phyloP scores from a whole-genome alignment of 495 filamentous ascomycete genomes.

The Xylaria sp. region DNA sequence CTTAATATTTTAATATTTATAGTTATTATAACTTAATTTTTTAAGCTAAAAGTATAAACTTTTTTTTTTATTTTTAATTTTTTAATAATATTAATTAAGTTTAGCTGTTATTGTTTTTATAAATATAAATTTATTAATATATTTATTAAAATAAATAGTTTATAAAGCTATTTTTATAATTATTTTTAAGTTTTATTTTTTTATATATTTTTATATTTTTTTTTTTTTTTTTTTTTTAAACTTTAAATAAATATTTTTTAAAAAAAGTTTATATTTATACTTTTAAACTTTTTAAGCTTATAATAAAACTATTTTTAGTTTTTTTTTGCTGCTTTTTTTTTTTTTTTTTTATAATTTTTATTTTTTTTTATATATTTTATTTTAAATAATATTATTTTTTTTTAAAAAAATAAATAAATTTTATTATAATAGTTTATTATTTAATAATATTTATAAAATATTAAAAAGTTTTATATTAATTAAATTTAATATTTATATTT shows the following conservation, averaged over 20 bases:
- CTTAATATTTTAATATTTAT: background rate
- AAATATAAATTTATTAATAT: background rate
- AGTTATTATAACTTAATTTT: background rate
- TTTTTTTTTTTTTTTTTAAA: background rate
- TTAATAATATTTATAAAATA: background rate
- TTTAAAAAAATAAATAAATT: background rate
- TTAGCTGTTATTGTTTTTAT: background rate
- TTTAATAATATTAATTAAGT: background rate
- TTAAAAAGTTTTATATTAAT: background rate
- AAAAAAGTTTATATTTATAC: background rate
- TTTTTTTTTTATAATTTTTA: conserved; percentile 8
- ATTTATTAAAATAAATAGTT: background rate
- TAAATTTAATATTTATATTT: conserved; percentile 10
- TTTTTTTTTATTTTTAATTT: background rate
- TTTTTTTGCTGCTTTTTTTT: conserved; percentile 27
- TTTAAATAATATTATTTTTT: background rate
- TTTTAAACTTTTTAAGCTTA: conserved; percentile 5
- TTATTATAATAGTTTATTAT: background rate
- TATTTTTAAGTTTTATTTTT: background rate
- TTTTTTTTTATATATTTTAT: background rate
- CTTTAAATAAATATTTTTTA: background rate
- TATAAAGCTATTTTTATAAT: background rate
- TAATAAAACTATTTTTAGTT: conserved; percentile 22
- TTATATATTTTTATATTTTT: background rate
- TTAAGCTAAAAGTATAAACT: background rate